phyloP scores from a whole-genome alignment of 176 grass and related monocot genomes.

The Avena sativa region DNA sequence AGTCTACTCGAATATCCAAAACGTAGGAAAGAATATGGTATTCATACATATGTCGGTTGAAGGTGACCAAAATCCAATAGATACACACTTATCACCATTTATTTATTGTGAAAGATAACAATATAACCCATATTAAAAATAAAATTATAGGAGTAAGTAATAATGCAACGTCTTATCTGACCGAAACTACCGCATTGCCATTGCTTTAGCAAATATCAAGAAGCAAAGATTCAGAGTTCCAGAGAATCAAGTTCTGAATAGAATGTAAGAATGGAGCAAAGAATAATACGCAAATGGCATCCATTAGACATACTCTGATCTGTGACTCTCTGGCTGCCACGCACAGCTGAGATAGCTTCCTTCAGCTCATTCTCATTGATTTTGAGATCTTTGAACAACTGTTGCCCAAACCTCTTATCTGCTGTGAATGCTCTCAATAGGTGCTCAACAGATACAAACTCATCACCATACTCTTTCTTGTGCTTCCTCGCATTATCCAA shows the following conservation, averaged over 20 bases:
- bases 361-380: conserved; percentile 70
- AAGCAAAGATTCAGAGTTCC: conserved; percentile 5
- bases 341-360: conserved; percentile 72
- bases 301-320: conserved; percentile 82
- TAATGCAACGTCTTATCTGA: not conserved
- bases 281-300: not conserved
- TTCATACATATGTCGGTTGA: not conserved
- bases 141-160: not conserved
- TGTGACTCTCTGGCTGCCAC: conserved; percentile 91
- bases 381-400: conserved; percentile 82
- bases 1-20: not conserved
- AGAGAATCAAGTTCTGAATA: conserved; percentile 22
- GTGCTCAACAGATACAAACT: conserved; percentile 93
- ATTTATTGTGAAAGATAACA: conserved; percentile 7
- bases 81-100: not conserved
- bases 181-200: not conserved
- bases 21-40: not conserved
- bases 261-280: not conserved
- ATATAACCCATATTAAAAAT: conserved; percentile 8
- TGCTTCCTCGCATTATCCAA: conserved; percentile 78
- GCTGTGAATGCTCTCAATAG: conserved; percentile 69
- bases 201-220: not conserved
- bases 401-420: conserved; percentile 93
- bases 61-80: not conserved
- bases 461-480: conserved; percentile 86